These are phyloP conservation scores for Lentinus polychrous DNA, from an alignment of 1,284 basidiomycete genomes.

Conservation along the genomic window DNA sequence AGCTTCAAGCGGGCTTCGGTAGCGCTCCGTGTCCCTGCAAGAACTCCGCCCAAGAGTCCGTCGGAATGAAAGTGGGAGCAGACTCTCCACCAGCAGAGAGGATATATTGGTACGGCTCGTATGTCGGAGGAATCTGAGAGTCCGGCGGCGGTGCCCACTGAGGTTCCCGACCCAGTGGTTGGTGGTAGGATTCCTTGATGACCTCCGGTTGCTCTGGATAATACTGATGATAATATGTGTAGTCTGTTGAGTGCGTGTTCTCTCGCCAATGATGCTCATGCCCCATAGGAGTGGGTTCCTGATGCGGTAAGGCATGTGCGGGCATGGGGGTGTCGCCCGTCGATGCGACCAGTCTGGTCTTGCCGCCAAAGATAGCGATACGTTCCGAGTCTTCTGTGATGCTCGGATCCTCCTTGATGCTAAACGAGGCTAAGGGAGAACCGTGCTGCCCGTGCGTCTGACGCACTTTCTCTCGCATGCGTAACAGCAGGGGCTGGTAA, in stretches of 20 bases:
- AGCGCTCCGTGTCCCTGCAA: slow-evolving; percentile 5
- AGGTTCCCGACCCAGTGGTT: no score
- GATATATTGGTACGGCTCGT: slow-evolving; percentile 4
- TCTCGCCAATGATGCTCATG: no score
- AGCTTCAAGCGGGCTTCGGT: not conserved
- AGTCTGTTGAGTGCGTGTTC: no score
- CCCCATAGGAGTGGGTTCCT: not conserved
- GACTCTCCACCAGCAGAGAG: no score
- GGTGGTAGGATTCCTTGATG: no score
- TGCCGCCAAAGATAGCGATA: slow-evolving; percentile 5
- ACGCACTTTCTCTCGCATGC: slow-evolving; percentile 3
- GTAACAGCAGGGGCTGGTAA: slow-evolving; percentile 1
- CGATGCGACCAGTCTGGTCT: slow-evolving; percentile 2
- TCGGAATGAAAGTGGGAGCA: slow-evolving; percentile 8
- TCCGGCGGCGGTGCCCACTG: no score
- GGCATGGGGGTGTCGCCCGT: not conserved
- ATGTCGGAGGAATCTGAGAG: slow-evolving; percentile 2
- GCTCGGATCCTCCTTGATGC: not conserved
- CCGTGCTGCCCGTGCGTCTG: not conserved
- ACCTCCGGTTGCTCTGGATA: no score
- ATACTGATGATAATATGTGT: no score
- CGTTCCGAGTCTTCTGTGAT: not conserved
- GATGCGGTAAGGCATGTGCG: not conserved
- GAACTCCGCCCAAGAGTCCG: slow-evolving; percentile 13
- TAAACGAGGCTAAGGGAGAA: not conserved